Conservation (phyloP, 2,329 filamentous ascomycete species). For the Aspergillus costaricaensis region DNA sequence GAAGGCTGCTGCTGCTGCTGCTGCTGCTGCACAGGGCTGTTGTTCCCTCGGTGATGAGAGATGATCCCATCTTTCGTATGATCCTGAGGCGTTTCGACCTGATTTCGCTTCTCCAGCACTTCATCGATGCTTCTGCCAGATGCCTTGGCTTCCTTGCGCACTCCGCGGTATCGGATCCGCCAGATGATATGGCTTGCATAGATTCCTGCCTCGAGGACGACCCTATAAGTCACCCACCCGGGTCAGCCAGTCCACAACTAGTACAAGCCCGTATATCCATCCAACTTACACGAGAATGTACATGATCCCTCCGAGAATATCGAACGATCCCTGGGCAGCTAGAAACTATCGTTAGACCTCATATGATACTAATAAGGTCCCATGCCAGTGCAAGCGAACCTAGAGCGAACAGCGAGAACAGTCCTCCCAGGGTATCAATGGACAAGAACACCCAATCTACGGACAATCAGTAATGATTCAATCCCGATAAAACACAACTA, state of each 20-base stretch:
- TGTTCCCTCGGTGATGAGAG: not conserved
- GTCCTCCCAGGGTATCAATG: constrained; percentile 62
- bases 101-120: constrained; percentile 33
- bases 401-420: constrained; percentile 65
- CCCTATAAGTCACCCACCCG: constrained; percentile 37
- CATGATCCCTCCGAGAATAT: constrained; percentile 60
- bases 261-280: not conserved
- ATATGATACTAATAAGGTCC: too few species aligned
- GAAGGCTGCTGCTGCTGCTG: too few species aligned
- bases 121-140: constrained; percentile 60
- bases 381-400: constrained; percentile 41
- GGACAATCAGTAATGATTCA: not conserved
- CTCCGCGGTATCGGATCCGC: constrained; percentile 56
- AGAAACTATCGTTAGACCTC: constrained; percentile 14
- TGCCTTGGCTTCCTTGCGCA: constrained; percentile 55
- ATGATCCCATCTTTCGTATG: not conserved
- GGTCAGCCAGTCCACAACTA: not conserved
- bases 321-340: constrained; percentile 64
- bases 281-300: constrained; percentile 61
- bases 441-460: constrained; percentile 58
- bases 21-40: not conserved
- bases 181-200: constrained; percentile 62
- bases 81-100: not conserved
- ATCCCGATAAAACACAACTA: too few species aligned
- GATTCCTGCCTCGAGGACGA: constrained; percentile 61